Evolutionary conservation across 2,329 filamentous ascomycete species (phyloP).

Genomic region (Amylocarpus encephaloides): DNA sequence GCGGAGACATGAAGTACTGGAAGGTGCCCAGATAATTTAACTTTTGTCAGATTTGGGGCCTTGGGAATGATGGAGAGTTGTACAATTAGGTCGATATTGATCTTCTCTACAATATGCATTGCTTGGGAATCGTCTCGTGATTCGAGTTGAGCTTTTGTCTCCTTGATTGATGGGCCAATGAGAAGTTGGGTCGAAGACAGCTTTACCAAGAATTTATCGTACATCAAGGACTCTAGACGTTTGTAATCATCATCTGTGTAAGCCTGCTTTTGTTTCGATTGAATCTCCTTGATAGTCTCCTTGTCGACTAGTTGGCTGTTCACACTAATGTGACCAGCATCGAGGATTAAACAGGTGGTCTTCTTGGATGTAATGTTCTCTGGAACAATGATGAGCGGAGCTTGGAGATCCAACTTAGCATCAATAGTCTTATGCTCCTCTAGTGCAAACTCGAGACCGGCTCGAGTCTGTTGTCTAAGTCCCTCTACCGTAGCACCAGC

Average conservation of each 20-base stretch:
- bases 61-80: constrained; percentile 97
- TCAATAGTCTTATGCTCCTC: constrained; percentile 98
- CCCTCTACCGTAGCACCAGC: constrained; percentile 95
- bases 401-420: constrained; percentile 89
- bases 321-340: constrained; percentile 92
- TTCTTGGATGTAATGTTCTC: constrained; percentile 79
- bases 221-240: constrained; percentile 87
- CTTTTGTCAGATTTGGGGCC: constrained; percentile 83
- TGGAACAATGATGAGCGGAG: constrained; percentile 91
- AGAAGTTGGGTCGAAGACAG: constrained; percentile 91
- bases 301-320: constrained; percentile 92
- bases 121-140: constrained; percentile 61
- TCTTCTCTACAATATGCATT: constrained; percentile 88
- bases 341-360: constrained; percentile 85
- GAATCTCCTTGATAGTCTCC: constrained; percentile 80
- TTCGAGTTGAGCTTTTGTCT: constrained; percentile 75
- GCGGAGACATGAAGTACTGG: constrained; percentile 87
- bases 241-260: constrained; percentile 88
- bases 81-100: constrained; percentile 96
- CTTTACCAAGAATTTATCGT: constrained; percentile 92
- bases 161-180: constrained; percentile 87
- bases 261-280: constrained; percentile 79
- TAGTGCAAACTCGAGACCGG: constrained; percentile 90
- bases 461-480: constrained; percentile 88
- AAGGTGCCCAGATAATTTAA: constrained; percentile 84